Evolutionary conservation across 768 basidiomycete species (phyloP).

Genomic region (Calocera viscosa): DNA sequence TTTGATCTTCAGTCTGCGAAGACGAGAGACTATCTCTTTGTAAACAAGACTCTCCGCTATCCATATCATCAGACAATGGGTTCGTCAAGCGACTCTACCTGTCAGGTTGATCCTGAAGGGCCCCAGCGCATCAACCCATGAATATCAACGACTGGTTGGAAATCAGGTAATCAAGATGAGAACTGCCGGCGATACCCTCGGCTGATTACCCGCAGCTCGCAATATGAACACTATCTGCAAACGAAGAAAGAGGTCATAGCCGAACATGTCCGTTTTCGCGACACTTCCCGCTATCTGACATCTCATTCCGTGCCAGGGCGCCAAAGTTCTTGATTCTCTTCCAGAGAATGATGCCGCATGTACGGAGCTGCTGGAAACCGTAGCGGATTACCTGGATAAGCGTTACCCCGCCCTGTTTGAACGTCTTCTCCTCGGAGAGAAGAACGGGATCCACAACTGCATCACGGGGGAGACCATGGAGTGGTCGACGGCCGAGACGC

Average conservation of each 20-base stretch:
- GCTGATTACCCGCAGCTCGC: slow-evolving; percentile 4
- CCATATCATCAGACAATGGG: slow-evolving; percentile 14
- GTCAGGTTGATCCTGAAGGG: neutral
- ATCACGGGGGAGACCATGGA: slow-evolving; percentile 20
- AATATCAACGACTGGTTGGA: slow-evolving; percentile 31
- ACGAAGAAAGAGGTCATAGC: slow-evolving; percentile 26
- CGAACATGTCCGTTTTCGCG: slow-evolving; percentile 17
- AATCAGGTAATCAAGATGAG: slow-evolving; percentile 18
- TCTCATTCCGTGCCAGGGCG: slow-evolving; percentile 20
- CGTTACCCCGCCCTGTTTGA: slow-evolving; percentile 45
- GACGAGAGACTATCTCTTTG: slow-evolving; percentile 19
- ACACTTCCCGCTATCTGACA: neutral
- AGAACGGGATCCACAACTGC: slow-evolving; percentile 23
- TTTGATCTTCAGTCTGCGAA: slow-evolving; percentile 18
- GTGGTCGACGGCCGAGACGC: neutral
- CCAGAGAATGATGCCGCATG: slow-evolving; percentile 41
- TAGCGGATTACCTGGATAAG: slow-evolving; percentile 42
- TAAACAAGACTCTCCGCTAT: slow-evolving; percentile 18
- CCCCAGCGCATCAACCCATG: slow-evolving; percentile 30
- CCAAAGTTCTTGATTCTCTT: slow-evolving; percentile 33
- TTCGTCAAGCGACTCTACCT: neutral
- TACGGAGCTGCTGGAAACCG: slow-evolving; percentile 43
- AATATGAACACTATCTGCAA: slow-evolving; percentile 26
- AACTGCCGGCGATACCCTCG: neutral
- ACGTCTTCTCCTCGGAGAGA: slow-evolving; percentile 12